Percentiles rank a stretch among this genome's conserved stretches.
phyloP scores from a whole-genome alignment of 371 early-diverging fungal species.

The Vairimorpha ceranae region DNA sequence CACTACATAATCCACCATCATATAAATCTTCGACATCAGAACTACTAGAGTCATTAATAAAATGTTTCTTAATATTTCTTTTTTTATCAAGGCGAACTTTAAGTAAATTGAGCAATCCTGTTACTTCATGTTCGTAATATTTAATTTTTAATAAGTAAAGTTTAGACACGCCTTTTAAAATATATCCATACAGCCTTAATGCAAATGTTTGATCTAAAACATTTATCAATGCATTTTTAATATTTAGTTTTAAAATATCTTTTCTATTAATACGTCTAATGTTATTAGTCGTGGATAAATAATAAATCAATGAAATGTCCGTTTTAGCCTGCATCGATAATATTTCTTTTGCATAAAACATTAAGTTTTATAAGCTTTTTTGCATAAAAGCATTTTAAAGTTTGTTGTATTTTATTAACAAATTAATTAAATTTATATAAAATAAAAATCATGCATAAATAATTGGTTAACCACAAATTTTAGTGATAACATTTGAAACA shows the following conservation, averaged over 20 bases:
- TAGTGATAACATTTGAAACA: too few relatives aligned
- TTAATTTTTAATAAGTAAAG: constrained; percentile 13
- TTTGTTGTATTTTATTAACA: neutral
- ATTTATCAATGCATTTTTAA: neutral
- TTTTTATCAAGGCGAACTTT: neutral
- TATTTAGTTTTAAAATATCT: neutral
- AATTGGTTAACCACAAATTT: too few relatives aligned
- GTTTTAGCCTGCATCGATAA: constrained; percentile 22
- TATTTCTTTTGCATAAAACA: constrained; percentile 35
- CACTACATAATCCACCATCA: neutral
- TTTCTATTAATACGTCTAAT: constrained; percentile 1
- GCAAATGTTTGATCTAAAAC: constrained; percentile 12
- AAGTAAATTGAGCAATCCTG: neutral
- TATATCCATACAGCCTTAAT: constrained; percentile 23
- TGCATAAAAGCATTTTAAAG: neutral
- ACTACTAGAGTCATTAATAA: neutral
- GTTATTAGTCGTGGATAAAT: constrained; percentile 13
- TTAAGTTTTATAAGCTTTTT: constrained; percentile 4
- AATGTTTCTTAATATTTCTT: neutral
- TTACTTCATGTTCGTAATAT: neutral
- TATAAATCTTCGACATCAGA: neutral
- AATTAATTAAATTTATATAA: too few relatives aligned
- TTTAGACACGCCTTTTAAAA: constrained; percentile 15
- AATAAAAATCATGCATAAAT: too few relatives aligned
- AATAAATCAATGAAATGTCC: constrained; percentile 14